These are phyloP conservation scores for Sphaerobolus stellatus DNA, from an alignment of 1,284 basidiomycete species.

Conservation along the genomic window DNA sequence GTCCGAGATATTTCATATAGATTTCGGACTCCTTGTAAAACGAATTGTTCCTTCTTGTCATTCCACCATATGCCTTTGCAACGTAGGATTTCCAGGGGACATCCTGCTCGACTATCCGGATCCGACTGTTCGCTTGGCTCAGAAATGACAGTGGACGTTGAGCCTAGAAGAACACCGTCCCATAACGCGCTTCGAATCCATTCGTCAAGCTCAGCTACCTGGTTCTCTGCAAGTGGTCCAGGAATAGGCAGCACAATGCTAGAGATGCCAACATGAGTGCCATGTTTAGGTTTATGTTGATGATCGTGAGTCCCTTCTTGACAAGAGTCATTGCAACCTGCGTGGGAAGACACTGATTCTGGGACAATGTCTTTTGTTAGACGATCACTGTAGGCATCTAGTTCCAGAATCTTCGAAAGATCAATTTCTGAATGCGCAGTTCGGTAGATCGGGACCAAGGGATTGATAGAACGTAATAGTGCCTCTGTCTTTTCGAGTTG, in stretches of 20 bases:
- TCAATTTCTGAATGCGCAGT: constrained; percentile 72
- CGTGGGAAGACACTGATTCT: constrained; percentile 15
- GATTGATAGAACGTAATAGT: constrained; percentile 72
- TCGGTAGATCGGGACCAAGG: constrained; percentile 67
- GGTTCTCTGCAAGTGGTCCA: constrained; percentile 55
- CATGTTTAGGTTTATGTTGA: constrained; percentile 26
- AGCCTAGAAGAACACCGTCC: constrained; percentile 55
- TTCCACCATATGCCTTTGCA: constrained; percentile 76
- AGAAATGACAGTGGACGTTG: background rate
- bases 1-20: constrained; percentile 75
- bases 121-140: background rate
- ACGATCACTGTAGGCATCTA: constrained; percentile 66
- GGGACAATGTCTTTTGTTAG: constrained; percentile 20
- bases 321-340: constrained; percentile 29
- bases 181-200: constrained; percentile 81
- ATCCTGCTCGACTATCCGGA: constrained; percentile 14
- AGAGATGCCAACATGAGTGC: constrained; percentile 62
- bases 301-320: constrained; percentile 24
- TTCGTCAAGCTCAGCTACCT: constrained; percentile 58
- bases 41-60: constrained; percentile 54
- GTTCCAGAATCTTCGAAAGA: constrained; percentile 71
- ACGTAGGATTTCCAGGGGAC: constrained; percentile 62
- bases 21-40: constrained; percentile 84
- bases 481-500: constrained; percentile 48
- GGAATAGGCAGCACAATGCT: constrained; percentile 58